Base-by-base conservation (phyloP, 495 filamentous ascomycete genomes). In the Penicillium daleae region DNA sequence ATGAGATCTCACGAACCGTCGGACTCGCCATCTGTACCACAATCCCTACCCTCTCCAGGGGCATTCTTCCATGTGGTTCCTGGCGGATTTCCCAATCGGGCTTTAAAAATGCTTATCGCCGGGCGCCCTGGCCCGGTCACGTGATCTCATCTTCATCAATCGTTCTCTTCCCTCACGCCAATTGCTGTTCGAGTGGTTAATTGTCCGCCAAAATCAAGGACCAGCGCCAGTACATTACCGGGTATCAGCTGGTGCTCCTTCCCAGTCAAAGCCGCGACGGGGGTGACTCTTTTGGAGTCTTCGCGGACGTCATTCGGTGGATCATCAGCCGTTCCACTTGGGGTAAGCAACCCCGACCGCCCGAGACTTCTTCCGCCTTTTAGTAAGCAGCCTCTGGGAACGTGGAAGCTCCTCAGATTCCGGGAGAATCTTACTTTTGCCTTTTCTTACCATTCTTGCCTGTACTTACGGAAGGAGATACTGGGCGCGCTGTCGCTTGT, bases 361-460 rank as follows among this genome's bases (percentile, higher is more conserved):
- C 59, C 60, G 37, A 46, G 49, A 33, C 49, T 52, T 22, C 24
- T 54, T 62, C 42, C 56, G 64, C 29, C 56, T 67, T 67, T 71
- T 68, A 72, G 60, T 72, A 66, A 72, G 63, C 70, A 72, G 24
- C 31, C 29, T 56, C 60, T 51, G 57, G 12, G 49, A 29, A 52
- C 24, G 6, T 3, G 8, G 49, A 29, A 32, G 51, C 29, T 33
- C 29, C 37, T 40, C 19, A 52, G 48, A 48, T 37, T 56, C 31
- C 60, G 56, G 61, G 65, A 60, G 49, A 53, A 52, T 29, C 63
- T 50, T 58, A 51, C 51, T 48, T 59, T 56, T 59, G 46, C 46
- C 60, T 57, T 60, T 48, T 46, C 33, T 57, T 31, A 54, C 51
- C 51, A 55, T 51, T 54, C 37, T 48, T 24, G 60, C 29, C 57